Base-by-base conservation (phyloP, 2,329 filamentous ascomycete genomes). In the Hysterium pulicare region DNA sequence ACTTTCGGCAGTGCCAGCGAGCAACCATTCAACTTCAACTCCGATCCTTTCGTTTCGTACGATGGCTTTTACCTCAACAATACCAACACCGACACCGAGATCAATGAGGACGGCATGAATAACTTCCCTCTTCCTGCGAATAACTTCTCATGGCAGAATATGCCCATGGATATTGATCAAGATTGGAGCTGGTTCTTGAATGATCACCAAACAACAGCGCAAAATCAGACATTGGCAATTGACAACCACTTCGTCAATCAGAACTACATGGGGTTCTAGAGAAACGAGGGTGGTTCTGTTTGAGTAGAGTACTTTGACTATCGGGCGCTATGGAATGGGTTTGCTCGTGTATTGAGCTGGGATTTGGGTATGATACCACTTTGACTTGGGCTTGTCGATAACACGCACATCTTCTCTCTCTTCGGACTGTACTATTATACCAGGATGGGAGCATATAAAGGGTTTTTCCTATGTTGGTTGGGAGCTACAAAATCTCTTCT, bases 171-270 rank as follows among this genome's bases (percentile, higher is more conserved):
- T 23, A 66, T 67, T 35, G 65, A 68, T 36, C 40, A 55, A 17
- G 53, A 56, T 32, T 66, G 68, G 54, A 66, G 69, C 40, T 69
- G 66, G 66, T 62, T 55, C 26, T 69, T 65, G 44, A 66, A 64
- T 21, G 63, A 66, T 41, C 28, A 34, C 21, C 38, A 42, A 2
- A 33, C n/a, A 9, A 31, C 28, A 23, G 19, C 13, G 22, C 17
- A 26, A 16, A 31, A 30, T 10, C 37, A 17, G 26, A 24, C 13
- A 7, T 47, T 50, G 36, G 32, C 40, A 11, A 24, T 45, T 19
- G 51, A 40, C 3, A 36, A 41, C 32, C 43, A 48, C 16, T 48
- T 48, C 31, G 26, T 35, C 3, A 41, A 44, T 23, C 32, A 43
- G 13, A 34, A 23, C 7, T 47, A 33, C 30, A 33, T 28, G 16